These are phyloP conservation scores for Magnusiomyces sp. DNA, from an alignment of 1,139 yeast species.

Conservation along the genomic window DNA sequence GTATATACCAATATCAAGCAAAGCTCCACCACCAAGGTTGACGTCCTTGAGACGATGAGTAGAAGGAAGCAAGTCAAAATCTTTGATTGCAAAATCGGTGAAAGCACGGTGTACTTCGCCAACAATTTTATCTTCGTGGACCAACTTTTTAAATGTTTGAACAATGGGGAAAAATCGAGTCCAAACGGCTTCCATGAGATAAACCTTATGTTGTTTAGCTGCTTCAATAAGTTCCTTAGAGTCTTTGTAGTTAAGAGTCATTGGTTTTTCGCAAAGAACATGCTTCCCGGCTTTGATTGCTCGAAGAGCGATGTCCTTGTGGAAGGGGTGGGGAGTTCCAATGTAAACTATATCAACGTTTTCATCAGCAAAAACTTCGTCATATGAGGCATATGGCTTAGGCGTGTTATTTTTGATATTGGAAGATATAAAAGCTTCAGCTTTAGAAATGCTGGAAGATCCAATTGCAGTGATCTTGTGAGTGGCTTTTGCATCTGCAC, in stretches of 20 bases:
- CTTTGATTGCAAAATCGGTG: constrained; percentile 31
- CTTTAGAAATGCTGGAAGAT: constrained; percentile 24
- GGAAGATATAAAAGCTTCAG: constrained; percentile 20
- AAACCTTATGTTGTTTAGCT: constrained; percentile 41
- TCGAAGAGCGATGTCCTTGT: constrained; percentile 41
- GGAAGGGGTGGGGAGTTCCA: constrained; percentile 53
- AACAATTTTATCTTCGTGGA: constrained; percentile 40
- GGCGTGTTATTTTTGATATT: constrained; percentile 16
- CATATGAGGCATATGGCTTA: constrained; percentile 30
- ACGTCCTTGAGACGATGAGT: constrained; percentile 34
- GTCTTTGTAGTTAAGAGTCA: constrained; percentile 45
- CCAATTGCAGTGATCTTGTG: constrained; percentile 31
- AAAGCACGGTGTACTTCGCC: constrained; percentile 42
- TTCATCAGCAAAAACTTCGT: constrained; percentile 37
- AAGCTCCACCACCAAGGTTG: constrained; percentile 51
- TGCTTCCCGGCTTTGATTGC: constrained; percentile 50
- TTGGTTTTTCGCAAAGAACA: constrained; percentile 55
- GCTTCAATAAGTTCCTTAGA: constrained; percentile 38
- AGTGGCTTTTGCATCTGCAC: constrained; percentile 24
- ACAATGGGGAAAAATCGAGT: constrained; percentile 52
- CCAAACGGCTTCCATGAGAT: constrained; percentile 62
- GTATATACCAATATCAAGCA: constrained; percentile 54
- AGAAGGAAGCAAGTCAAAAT: constrained; percentile 28
- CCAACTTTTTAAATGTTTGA: constrained; percentile 32
- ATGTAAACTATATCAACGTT: constrained; percentile 47